Base-by-base conservation (phyloP, 495 filamentous ascomycete species). In the Talaromyces borbonicus region DNA sequence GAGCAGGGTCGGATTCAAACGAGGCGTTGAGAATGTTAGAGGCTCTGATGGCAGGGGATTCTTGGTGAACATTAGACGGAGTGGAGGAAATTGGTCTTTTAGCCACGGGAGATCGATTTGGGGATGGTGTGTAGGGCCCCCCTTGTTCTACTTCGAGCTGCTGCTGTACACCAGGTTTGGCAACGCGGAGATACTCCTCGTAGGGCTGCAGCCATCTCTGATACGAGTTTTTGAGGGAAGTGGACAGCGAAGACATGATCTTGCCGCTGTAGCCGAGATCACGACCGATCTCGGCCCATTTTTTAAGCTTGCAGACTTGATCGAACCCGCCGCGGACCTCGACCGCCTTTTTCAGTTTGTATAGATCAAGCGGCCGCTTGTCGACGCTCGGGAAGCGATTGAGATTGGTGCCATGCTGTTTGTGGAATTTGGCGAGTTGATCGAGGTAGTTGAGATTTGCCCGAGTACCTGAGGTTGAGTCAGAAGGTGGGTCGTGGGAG, bases 231-330 rank as follows among this genome's bases (percentile, higher is more conserved):
- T 97, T 99, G 42, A 99, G 77, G 16, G 93, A 97, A 1, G 92
- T 99, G 8, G 92, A 99, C 32, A 99, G 65, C n/a, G 93, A 97
- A 0, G 93, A 97, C 92, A 99, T 99, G 52, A 99, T 99, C 67
- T 99, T 99, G 57, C 92, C 92, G 58, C 92, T 96, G 66, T 99
- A 99, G 43, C 92, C 92, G 15, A 99, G 68, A 61, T 96, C 90
- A 58, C 92, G 83, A 26, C 92, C 92, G 50, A 99, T 96, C 62
- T 99, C 92, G 0, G 92, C 92, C 92, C 92, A 99, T 69, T 95
- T 97, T 64, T 99, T 99, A 40, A 80, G 74, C 66, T 94, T 96
- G 72, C 93, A 97, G 29, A 99, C 92, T 50, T 81, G 81, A 30
- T 95, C 88, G 54, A 99, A 99, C 0, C 92, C 92, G 23, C 92